Percentiles rank a stretch among this genome's conserved stretches.
phyloP scores from a whole-genome alignment of 495 filamentous ascomycete genomes.

The Xylaria nigripes region DNA sequence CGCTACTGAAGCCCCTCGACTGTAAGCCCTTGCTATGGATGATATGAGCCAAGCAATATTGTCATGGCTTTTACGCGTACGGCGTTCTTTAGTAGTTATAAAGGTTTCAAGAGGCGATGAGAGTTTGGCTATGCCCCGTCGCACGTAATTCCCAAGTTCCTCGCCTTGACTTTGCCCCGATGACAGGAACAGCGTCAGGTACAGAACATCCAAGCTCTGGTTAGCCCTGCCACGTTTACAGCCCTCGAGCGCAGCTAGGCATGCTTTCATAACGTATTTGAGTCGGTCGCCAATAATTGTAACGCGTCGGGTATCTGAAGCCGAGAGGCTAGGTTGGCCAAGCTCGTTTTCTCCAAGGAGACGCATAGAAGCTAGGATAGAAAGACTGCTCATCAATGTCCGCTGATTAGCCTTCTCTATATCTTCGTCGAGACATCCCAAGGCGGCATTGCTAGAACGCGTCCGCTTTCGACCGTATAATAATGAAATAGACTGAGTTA shows the following conservation, averaged over 20 bases:
- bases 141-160: constrained; percentile 6
- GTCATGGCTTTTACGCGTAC: constrained; percentile 15
- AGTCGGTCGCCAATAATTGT: constrained; percentile 17
- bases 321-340: constrained; percentile 7
- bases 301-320: constrained; percentile 17
- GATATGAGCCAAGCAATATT: constrained; percentile 26
- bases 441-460: neutral
- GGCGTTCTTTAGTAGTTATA: constrained; percentile 10
- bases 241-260: constrained; percentile 12
- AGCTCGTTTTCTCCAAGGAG: constrained; percentile 24
- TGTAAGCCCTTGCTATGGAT: constrained; percentile 29
- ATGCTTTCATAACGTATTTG: constrained; percentile 15
- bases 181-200: constrained; percentile 20
- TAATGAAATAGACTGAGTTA: constrained; percentile 25
- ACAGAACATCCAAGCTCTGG: constrained; percentile 14
- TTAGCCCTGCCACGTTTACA: neutral
- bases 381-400: constrained; percentile 29
- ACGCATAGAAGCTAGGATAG: constrained; percentile 28
- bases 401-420: constrained; percentile 17
- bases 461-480: constrained; percentile 23
- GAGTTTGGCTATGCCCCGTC: constrained; percentile 13
- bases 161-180: constrained; percentile 10
- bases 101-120: constrained; percentile 6
- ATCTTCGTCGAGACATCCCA: constrained; percentile 16
- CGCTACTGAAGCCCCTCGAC: constrained; percentile 23